Conservation (phyloP, 1,284 basidiomycete genomes). For the Malassezia brasiliensis region DNA sequence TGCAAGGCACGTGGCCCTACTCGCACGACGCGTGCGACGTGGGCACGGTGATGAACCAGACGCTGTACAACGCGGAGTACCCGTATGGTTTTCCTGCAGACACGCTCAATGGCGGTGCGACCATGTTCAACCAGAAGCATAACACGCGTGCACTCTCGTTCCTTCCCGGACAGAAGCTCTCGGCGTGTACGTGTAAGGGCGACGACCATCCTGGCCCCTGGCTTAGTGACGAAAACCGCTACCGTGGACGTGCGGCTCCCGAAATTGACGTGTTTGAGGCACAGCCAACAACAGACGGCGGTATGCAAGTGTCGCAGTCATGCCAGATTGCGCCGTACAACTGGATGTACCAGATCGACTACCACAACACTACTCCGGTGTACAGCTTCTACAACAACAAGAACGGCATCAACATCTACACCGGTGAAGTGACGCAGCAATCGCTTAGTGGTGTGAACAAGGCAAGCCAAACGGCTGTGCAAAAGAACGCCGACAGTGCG, state of each 20-base stretch:
- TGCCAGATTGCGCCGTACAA: slow-evolving; percentile 65
- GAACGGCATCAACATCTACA: slow-evolving; percentile 24
- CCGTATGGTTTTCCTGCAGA: not conserved
- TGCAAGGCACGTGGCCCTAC: slow-evolving; percentile 64
- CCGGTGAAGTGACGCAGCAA: slow-evolving; percentile 40
- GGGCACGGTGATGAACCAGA: slow-evolving; percentile 65
- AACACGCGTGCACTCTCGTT: slow-evolving; percentile 41
- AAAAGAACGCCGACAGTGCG: not conserved
- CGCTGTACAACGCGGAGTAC: not conserved
- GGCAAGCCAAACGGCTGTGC: slow-evolving; percentile 11
- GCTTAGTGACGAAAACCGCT: slow-evolving; percentile 38
- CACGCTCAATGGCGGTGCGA: slow-evolving; percentile 2
- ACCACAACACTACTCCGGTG: slow-evolving; percentile 2
- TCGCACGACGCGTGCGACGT: slow-evolving; percentile 61
- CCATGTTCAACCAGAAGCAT: slow-evolving; percentile 27
- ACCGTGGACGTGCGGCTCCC: slow-evolving; percentile 59
- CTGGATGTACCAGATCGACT: slow-evolving; percentile 37
- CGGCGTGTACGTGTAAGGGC: slow-evolving; percentile 60
- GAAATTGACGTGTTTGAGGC: slow-evolving; percentile 64
- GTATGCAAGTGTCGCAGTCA: slow-evolving; percentile 63
- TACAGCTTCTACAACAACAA: slow-evolving; percentile 28
- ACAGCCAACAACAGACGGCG: slow-evolving; percentile 42
- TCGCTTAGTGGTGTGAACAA: slow-evolving; percentile 17
- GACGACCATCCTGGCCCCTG: slow-evolving; percentile 76
- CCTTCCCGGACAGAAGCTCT: slow-evolving; percentile 68